Percentiles rank a stretch among this genome's conserved stretches.
Conservation (phyloP, 2,329 filamentous ascomycete species). For the Diaporthe capsici region DNA sequence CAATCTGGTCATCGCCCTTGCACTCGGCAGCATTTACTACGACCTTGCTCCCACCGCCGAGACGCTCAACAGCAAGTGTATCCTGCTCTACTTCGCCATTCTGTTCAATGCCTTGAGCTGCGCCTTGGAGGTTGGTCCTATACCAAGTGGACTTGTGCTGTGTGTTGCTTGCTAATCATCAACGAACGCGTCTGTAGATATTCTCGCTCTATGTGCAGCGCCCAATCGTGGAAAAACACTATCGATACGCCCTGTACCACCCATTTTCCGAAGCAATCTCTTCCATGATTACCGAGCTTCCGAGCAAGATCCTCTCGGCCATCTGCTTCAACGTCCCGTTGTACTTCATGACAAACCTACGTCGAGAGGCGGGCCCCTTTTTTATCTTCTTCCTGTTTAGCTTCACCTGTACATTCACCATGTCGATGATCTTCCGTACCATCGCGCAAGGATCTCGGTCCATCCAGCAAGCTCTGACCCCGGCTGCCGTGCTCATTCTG, state of each 20-base stretch:
- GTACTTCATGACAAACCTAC: slow-evolving; percentile 90
- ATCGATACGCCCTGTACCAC: slow-evolving; percentile 90
- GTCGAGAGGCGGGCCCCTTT: slow-evolving; percentile 80
- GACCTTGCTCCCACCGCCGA: slow-evolving; percentile 74
- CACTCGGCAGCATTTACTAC: slow-evolving; percentile 86
- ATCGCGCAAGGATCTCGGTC: slow-evolving; percentile 82
- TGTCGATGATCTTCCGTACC: slow-evolving; percentile 90
- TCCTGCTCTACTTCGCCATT: slow-evolving; percentile 88
- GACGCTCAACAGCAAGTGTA: slow-evolving; percentile 84
- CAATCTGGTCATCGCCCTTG: slow-evolving; percentile 82
- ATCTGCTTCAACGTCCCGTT: slow-evolving; percentile 84
- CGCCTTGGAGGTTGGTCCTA: slow-evolving; percentile 73
- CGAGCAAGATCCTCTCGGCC: slow-evolving; percentile 82
- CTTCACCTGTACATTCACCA: slow-evolving; percentile 79
- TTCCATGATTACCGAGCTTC: slow-evolving; percentile 88
- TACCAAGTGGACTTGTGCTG: slow-evolving; percentile 38
- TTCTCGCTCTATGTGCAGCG: slow-evolving; percentile 89
- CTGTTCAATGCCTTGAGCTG: slow-evolving; percentile 88
- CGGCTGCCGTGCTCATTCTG: slow-evolving; percentile 72
- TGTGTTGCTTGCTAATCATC: neutral
- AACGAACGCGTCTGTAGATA: slow-evolving; percentile 65
- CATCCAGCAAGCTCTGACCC: slow-evolving; percentile 74
- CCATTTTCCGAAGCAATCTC: slow-evolving; percentile 88
- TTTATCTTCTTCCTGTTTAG: slow-evolving; percentile 89
- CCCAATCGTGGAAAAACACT: slow-evolving; percentile 92